phyloP scores from a whole-genome alignment of 1,139 yeast species.

The Magnusiomyces suaveolens region DNA sequence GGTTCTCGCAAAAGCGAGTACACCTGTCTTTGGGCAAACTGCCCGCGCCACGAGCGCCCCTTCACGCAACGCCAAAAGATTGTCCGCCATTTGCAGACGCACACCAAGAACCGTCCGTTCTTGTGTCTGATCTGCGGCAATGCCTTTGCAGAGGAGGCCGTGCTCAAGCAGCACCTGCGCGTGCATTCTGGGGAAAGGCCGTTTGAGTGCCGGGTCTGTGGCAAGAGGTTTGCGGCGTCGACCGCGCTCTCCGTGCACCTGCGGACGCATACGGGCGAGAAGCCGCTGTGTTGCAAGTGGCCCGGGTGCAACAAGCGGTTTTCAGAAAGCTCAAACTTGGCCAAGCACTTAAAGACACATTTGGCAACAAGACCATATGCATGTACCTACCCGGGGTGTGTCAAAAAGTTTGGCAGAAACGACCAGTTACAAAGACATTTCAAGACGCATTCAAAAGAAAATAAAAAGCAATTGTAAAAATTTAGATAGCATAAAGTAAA shows the following conservation, averaged over 20 bases:
- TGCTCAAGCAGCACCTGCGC: conserved; percentile 67
- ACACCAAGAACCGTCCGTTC: conserved; percentile 75
- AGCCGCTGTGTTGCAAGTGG: conserved; percentile 70
- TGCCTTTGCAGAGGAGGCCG: conserved; percentile 56
- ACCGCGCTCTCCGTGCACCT: conserved; percentile 54
- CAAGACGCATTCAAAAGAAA: conserved; percentile 17
- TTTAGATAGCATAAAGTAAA: too few relatives aligned
- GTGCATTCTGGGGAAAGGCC: conserved; percentile 86
- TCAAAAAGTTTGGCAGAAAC: conserved; percentile 25
- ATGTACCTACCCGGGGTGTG: conserved; percentile 24
- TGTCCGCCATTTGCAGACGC: conserved; percentile 76
- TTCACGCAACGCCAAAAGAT: conserved; percentile 78
- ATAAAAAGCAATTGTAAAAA: too few relatives aligned
- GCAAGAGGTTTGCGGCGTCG: conserved; percentile 58
- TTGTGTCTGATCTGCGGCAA: conserved; percentile 59
- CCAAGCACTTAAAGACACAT: conserved; percentile 65
- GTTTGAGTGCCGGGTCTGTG: conserved; percentile 67
- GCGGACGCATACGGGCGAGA: conserved; percentile 86
- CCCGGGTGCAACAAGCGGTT: conserved; percentile 78
- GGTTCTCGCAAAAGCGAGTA: conserved; percentile 66
- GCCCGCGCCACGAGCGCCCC: conserved; percentile 50
- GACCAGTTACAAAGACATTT: conserved; percentile 30
- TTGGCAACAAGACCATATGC: conserved; percentile 19
- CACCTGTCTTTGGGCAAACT: conserved; percentile 67
- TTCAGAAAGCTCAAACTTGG: conserved; percentile 79